Evolutionary conservation across 345 rosid species (phyloP), one percentile per base, ranked within the genome.

Genomic region (Psidium guajava): DNA sequence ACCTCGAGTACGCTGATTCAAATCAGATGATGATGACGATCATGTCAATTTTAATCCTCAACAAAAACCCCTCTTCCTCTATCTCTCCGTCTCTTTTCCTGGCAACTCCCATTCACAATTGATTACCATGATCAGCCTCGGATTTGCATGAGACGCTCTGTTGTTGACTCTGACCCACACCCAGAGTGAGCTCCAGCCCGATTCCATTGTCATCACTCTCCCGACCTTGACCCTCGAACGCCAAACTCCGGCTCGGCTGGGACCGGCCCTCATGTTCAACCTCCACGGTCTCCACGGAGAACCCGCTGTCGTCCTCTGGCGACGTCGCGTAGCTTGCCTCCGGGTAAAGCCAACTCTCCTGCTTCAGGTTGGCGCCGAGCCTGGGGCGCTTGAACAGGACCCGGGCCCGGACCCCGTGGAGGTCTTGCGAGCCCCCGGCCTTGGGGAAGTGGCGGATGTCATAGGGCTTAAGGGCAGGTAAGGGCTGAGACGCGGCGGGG

Each of bases 391-490:
- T 91, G 88, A 84, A 73, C 32, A 90, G 89, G 87, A 58, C 81
- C 84, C 88, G 84, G 75, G 87, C 85, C 88, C 85, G 88, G 57
- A n/a, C 85, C 86, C 88, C 90, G 85, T 57, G 83, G 25, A 85
- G 56, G 74, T 44, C 44, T 55, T 82, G 54, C 22, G 47, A 53
- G 58, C 20, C 44, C 58, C 25, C 83, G 42, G 89, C 91, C 89
- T 85, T 92, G 22, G 92, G 83, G 82, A 92, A 93, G 88, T 93
- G 95, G 87, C 96, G 96, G 28, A 93, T 92, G 88, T 93, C 98
- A 74, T 87, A 90, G 64, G 91, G 82, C 75, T 86, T 89, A 86
- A 86, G 92, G 82, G 93, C 87, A 5, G 83, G 91, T 77, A 86
- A 86, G 87, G 84, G 84, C 84, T 89, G 88, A 82, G 83, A 82